Evolutionary conservation across 352 stramenopile genomes (phyloP).

Genomic region (Phytopythium chamaehyphon): DNA sequence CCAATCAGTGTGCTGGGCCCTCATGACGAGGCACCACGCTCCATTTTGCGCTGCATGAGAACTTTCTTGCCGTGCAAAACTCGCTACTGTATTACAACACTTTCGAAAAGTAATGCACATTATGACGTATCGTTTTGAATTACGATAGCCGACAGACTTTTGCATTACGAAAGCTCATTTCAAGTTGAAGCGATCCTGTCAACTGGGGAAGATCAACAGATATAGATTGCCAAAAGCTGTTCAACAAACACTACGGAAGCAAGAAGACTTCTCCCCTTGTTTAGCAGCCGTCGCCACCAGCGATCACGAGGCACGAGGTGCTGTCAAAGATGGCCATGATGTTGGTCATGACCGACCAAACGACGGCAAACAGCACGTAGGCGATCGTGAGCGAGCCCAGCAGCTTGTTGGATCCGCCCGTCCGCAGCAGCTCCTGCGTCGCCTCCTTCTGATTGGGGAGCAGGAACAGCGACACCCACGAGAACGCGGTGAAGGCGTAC

Average conservation of each 20-base stretch:
- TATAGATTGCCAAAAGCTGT: constrained; percentile 14
- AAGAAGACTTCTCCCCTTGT: no score
- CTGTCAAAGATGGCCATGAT: constrained; percentile 24
- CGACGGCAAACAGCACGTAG: constrained; percentile 17
- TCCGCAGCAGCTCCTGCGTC: constrained; percentile 22
- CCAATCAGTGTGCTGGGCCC: no score
- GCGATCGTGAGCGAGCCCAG: constrained; percentile 17
- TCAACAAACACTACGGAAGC: background rate
- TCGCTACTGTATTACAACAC: no score
- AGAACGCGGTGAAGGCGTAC: constrained; percentile 18
- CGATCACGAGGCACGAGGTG: constrained; percentile 23
- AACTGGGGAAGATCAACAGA: no score
- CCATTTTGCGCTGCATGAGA: no score
- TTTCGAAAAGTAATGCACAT: no score
- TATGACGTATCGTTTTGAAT: no score
- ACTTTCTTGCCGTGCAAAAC: no score
- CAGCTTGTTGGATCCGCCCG: constrained; percentile 11
- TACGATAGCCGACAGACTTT: no score
- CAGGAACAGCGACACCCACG: constrained; percentile 23
- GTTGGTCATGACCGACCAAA: constrained; percentile 23
- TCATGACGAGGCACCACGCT: no score
- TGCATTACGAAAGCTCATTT: no score
- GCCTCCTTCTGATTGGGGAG: constrained; percentile 26
- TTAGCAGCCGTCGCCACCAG: constrained; percentile 22
- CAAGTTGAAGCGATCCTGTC: no score